phyloP scores from a whole-genome alignment of 257 asterid genomes.

The Plantago major region DNA sequence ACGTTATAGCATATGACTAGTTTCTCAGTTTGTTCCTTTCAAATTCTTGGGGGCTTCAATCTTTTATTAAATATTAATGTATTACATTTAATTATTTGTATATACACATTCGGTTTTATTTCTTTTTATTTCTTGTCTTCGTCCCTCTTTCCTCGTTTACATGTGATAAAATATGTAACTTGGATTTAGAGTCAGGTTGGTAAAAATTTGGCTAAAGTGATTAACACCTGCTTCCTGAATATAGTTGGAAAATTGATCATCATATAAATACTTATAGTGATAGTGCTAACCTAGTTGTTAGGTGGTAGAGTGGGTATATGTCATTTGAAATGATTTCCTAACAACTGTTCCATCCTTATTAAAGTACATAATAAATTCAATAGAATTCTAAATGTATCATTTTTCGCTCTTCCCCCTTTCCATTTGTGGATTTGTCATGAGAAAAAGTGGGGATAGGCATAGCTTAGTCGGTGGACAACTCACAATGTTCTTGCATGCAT shows the following conservation, averaged over 20 bases:
- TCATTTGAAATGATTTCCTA: not conserved
- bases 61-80: not conserved
- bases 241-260: not conserved
- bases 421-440: not conserved
- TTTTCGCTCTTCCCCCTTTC: not conserved
- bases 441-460: not conserved
- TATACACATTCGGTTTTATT: not conserved
- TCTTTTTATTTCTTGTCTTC: not conserved
- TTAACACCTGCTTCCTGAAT: not conserved
- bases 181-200: not conserved
- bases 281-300: too few relatives aligned
- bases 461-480: too few relatives aligned
- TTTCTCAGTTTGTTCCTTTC: not conserved
- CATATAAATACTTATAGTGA: too few relatives aligned
- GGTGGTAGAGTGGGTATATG: too few relatives aligned
- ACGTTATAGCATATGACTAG: not conserved
- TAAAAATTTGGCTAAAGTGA: not conserved
- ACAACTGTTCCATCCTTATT: not conserved
- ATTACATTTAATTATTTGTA: not conserved
- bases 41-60: not conserved
- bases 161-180: not conserved
- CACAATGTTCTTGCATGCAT: not conserved
- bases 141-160: constrained; percentile 8
- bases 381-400: too few relatives aligned
- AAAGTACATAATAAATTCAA: too few relatives aligned